Evolutionary conservation across 192 early-diverging fungal species (phyloP).

Genomic region (Thamnidium elegans): DNA sequence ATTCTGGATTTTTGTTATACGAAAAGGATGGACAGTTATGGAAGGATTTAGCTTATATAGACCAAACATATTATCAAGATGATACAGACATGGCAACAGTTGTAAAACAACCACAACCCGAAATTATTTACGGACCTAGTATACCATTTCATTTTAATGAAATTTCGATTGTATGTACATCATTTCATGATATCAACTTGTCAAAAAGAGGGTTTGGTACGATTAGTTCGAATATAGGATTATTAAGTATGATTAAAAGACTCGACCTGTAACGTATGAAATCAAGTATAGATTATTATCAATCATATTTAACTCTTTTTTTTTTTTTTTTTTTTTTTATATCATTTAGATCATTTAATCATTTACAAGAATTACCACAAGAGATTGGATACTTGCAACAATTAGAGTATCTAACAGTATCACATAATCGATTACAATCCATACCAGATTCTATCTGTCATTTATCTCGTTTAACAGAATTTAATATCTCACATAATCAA

Average conservation of each 20-base stretch:
- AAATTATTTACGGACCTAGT: not conserved
- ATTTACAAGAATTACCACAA: constrained; percentile 60
- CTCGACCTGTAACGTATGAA: constrained; percentile 15
- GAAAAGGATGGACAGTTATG: not conserved
- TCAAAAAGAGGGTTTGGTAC: not conserved
- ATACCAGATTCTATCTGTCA: constrained; percentile 70
- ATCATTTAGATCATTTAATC: constrained; percentile 80
- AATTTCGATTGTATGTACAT: too few species aligned
- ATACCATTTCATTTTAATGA: too few species aligned
- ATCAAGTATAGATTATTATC: not conserved
- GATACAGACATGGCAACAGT: not conserved
- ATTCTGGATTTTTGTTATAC: constrained; percentile 14
- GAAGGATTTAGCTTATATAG: constrained; percentile 8
- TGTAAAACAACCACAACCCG: not conserved
- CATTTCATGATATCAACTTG: constrained; percentile 1
- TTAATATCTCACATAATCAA: constrained; percentile 63
- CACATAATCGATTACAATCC: constrained; percentile 55
- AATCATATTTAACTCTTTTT: too few species aligned
- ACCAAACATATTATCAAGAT: constrained; percentile 19
- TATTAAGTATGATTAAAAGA: constrained; percentile 10
- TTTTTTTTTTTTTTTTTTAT: too few species aligned
- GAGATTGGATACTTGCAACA: constrained; percentile 72
- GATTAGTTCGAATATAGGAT: constrained; percentile 8
- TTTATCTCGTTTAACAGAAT: constrained; percentile 63
- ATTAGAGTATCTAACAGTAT: constrained; percentile 56